These are phyloP conservation scores for Lathyrus tuberosus DNA, from an alignment of 306 rosid genomes.

Conservation along the genomic window DNA sequence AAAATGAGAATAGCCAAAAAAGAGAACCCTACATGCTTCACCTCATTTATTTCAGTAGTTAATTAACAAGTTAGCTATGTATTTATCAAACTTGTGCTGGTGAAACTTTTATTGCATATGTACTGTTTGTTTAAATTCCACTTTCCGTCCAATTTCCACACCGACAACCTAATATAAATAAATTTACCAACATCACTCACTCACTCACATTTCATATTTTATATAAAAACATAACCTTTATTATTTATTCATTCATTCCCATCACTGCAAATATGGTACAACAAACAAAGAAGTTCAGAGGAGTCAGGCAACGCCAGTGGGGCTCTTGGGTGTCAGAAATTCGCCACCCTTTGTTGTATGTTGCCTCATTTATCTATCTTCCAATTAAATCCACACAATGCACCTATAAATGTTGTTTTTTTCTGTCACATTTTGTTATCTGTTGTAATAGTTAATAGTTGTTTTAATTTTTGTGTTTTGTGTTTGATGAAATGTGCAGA, in stretches of 20 bases:
- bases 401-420: constrained; percentile 13
- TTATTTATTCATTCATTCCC: constrained; percentile 32
- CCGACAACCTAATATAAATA: constrained; percentile 65
- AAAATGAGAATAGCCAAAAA: constrained; percentile 4
- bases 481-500: constrained; percentile 39
- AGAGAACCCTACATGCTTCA: constrained; percentile 31
- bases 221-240: neutral
- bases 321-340: constrained; percentile 99
- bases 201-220: neutral
- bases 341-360: constrained; percentile 93
- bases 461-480: neutral
- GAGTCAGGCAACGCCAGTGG: constrained; percentile 99
- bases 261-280: constrained; percentile 60
- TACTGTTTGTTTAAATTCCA: constrained; percentile 37
- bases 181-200: neutral
- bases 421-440: neutral
- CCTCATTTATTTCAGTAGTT: constrained; percentile 61
- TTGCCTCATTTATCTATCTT: neutral
- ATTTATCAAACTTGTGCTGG: constrained; percentile 62
- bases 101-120: constrained; percentile 75
- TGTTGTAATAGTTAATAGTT: neutral
- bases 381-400: neutral
- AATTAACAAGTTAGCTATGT: constrained; percentile 46
- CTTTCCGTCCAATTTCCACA: constrained; percentile 64
- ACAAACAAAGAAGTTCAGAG: constrained; percentile 90